Base-by-base conservation (phyloP, 352 stramenopile species). In the Globisporangium cylindrosporum region DNA sequence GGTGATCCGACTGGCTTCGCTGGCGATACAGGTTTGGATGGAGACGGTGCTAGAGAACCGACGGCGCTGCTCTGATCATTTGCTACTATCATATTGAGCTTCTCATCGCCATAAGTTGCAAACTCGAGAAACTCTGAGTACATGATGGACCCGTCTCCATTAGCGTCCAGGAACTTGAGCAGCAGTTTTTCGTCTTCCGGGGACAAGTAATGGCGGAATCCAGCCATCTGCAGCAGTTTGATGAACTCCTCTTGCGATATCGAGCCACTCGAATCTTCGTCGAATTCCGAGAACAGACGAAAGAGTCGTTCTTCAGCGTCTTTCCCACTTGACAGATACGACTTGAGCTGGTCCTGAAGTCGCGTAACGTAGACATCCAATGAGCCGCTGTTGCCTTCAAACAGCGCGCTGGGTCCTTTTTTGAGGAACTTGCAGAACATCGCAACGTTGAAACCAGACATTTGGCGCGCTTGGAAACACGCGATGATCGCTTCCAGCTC, bases 71-170 rank as follows among this genome's bases (percentile, higher is more conserved):
- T 14, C 15, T 64, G 22, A 18, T 18, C 32, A 57, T 34, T 38
- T 25, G 48, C 48, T 51, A 22, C 62, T 18, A 29, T 41, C 32
- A 46, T 51, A 53, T 82, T 85, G 1, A 86, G 64, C 25, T 72
- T 79, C 38, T 75, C 65, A 22, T 84, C 79, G 0, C 77, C 79
- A 27, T 82, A 71, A 27, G 77, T 81, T 3, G 77, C 78, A 68
- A 94, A 92, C 7, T 81, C 68, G 25, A 94, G 71, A 66, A 94
- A 91, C 54, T 94, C 84, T 0, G 68, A 74, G 60, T 85, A 92
- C 18, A 81, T 80, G 53, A 93, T 87, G 1, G 70, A 70, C 3
- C 80, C 80, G 59, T 93, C 84, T 5, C 76, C 80, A 54, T 93
- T 87, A 3, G 68, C 73, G 65, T 93, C 84, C 2, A 94, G 70